Percentiles rank a stretch among this genome's conserved stretches.
Evolutionary conservation across 495 filamentous ascomycete genomes (phyloP).

Genomic region (Thermochaetoides thermophila): DNA sequence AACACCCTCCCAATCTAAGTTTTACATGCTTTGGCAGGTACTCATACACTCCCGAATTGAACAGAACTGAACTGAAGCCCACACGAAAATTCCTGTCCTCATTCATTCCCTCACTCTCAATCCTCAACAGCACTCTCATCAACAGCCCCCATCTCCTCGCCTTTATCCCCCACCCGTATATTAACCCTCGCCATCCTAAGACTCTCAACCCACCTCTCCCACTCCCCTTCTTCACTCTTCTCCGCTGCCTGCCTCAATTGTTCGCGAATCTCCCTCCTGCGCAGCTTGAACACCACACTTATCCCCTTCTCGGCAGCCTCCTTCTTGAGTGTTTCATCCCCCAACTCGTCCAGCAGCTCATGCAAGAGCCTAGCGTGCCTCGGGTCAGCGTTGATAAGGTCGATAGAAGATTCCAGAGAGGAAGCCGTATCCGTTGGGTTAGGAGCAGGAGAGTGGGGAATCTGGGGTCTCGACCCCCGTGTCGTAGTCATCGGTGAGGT

Average conservation of each 20-base stretch:
- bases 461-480: conserved; percentile 7
- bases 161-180: conserved; percentile 14
- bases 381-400: conserved; percentile 38
- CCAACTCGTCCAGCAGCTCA: conserved; percentile 48
- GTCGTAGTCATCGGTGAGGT: not conserved
- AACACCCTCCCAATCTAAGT: no score
- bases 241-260: conserved; percentile 42
- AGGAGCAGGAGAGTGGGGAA: no score
- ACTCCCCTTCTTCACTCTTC: no score
- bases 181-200: conserved; percentile 54
- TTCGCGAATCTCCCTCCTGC: conserved; percentile 33
- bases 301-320: conserved; percentile 40
- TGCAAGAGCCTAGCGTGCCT: conserved; percentile 42
- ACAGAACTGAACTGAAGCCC: no score
- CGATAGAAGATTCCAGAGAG: conserved; percentile 23
- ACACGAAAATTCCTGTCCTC: no score
- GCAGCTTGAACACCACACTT: conserved; percentile 44
- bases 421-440: no score
- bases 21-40: no score
- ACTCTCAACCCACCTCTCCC: conserved; percentile 49
- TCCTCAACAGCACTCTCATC: no score
- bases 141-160: no score
- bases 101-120: not conserved
- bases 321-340: conserved; percentile 41
- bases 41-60: no score